Conservation (phyloP, 108 stramenopile genomes). For the Schizochytrium sp. region DNA sequence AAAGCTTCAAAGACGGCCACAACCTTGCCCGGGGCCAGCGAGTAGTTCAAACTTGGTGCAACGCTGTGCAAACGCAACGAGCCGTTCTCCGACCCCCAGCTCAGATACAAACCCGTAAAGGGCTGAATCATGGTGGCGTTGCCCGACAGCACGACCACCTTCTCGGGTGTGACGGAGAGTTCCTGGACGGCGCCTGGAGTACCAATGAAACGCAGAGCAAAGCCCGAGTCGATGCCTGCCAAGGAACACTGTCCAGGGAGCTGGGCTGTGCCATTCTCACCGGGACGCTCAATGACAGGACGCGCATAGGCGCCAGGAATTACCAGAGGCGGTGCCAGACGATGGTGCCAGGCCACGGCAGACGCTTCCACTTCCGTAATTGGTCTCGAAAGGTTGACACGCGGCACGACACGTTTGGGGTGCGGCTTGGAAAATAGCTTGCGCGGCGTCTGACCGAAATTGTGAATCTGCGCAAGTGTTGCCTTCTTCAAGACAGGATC, state of each 20-base stretch:
- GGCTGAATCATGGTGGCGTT: not conserved
- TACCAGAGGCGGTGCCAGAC: not conserved
- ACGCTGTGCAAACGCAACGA: not conserved
- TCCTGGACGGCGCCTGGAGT: not conserved
- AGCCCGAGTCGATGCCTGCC: not conserved
- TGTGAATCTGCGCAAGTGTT: constrained; percentile 49
- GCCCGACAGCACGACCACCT: not conserved
- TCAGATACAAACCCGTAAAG: not conserved
- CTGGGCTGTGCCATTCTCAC: not conserved
- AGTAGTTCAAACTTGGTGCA: not conserved
- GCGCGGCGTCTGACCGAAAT: constrained; percentile 33
- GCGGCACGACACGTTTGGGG: constrained; percentile 24
- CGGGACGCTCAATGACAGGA: not conserved
- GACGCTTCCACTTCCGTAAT: not conserved
- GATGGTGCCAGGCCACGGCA: not conserved
- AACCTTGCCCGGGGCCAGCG: not conserved
- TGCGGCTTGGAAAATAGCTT: constrained; percentile 37
- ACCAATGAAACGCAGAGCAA: not conserved
- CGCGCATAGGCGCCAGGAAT: not conserved
- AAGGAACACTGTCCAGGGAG: not conserved
- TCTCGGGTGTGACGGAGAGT: not conserved
- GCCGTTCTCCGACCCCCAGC: constrained; percentile 3
- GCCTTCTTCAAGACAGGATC: constrained; percentile 48
- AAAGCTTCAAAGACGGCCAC: not conserved
- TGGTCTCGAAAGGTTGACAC: not conserved